Evolutionary conservation across 306 rosid species (phyloP).

Genomic region (Myrica gale): DNA sequence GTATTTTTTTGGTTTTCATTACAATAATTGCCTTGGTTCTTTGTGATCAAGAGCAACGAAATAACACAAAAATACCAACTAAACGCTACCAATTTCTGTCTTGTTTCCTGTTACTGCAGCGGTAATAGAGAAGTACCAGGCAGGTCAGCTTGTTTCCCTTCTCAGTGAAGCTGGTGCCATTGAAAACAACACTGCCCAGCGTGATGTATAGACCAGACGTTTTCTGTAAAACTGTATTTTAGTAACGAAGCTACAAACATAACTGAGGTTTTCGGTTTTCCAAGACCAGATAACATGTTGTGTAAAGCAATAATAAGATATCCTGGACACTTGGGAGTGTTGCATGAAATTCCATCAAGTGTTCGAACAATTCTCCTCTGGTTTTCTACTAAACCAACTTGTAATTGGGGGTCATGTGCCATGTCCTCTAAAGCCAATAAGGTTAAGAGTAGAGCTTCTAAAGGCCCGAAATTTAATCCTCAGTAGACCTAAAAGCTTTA

Average conservation of each 20-base stretch:
- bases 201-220: not conserved
- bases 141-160: conserved; percentile 62
- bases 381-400: not conserved
- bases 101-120: conserved; percentile 42
- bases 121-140: conserved; percentile 52
- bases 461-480: not conserved
- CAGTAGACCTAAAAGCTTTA: not conserved
- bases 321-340: no score
- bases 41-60: not conserved
- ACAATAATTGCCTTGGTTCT: not conserved
- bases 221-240: not conserved
- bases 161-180: conserved; percentile 70
- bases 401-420: no score
- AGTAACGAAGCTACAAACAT: not conserved
- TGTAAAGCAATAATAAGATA: no score
- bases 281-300: not conserved
- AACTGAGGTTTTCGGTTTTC: not conserved
- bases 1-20: not conserved
- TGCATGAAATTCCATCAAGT: not conserved
- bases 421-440: no score
- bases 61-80: not conserved
- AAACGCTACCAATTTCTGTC: not conserved
- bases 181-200: conserved; percentile 44
- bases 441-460: no score
- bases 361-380: not conserved